Base-by-base conservation (phyloP, 495 filamentous ascomycete species). In the Penicillium steckii region DNA sequence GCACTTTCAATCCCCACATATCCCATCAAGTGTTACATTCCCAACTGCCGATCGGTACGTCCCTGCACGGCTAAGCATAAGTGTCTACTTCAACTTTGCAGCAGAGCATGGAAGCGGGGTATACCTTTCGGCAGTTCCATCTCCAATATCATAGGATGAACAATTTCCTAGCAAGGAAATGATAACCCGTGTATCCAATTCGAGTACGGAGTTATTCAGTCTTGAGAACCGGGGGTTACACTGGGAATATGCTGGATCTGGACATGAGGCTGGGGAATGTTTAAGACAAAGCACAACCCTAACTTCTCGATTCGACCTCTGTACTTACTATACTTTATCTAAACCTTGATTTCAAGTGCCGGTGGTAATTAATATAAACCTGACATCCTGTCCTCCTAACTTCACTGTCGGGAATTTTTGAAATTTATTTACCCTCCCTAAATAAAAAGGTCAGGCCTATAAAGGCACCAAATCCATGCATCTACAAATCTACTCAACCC, bases 41-140 rank as follows among this genome's bases (percentile, higher is more conserved):
- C 18, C 29, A 26, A 25, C 7, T 37, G 57, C 48, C 44, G 52
- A 55, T 60, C 57, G 37, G 44, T 43, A 52, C 55, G 38, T 44
- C 48, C 46, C 46, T 1, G 40, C 32, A 42, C 27, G n/a, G 19
- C 25, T 7, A 9, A 18, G 17, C 41, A 29, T 15, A 13, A 35
- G 2, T 35, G n/a, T 1, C 8, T 8, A 6, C 32, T 2, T 2
- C 32, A 18, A 35, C 13, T n/a, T n/a, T n/a, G n/a, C 9, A 35
- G 32, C 7, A 5, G 24, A 22, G 9, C 17, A 43, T 43, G 8
- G 33, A 54, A 44, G 56, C 51, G 56, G 56, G 56, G 56, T 35
- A 35, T 15, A 15, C n/a, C 2, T 17, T 35, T 4, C 32, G 13
- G n/a, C 32, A 35, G 7, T 15, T 35, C n/a, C 12, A 35, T 13